Evolutionary conservation across 495 filamentous ascomycete species (phyloP), one percentile per base, ranked within the genome.

Genomic region (Hypoxylon fuscum): DNA sequence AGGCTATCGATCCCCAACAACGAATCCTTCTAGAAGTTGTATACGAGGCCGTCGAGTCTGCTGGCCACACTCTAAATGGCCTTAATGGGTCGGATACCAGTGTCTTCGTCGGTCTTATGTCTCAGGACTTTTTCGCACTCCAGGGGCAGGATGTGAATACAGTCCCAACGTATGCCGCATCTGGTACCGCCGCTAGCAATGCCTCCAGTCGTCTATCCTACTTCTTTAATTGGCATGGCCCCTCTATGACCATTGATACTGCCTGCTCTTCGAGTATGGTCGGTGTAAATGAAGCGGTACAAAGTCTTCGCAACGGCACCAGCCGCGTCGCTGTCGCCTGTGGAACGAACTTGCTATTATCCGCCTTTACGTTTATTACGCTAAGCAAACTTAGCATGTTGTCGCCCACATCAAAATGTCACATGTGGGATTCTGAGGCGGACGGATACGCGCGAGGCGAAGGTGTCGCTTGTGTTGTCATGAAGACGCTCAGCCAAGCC

Each of bases 381-480:
- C 35, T 38, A 38, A 17, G 29, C 15, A 51, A 54, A 20, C 41
- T 55, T 20, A 29, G 20, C 46, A 69, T 72, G 22, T 56, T 77
- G 14, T 45, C 46, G 5, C 61, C 67, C 0, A 71, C 70, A 34
- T 74, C 74, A 8, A 66, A 68, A 25, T 70, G 65, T 0, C 72
- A 66, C 27, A 70, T 74, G 17, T 76, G 74, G 46, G 84, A 87
- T 55, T 70, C 75, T 0, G 45, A 62, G 0, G 88, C 86, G 0
- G 76, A 87, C 66, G 88, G 88, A 0, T 91, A 87, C 68, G 88
- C 21, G 0, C 81, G 88, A 10, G 78, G 86, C 18, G 83, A 81
- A 18, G 76, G 89, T 1, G 82, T 85, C 9, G 74, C 62, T 31
- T 72, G 72, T 2, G 15, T 86, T 1, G 65, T 77, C 10, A 21